Base-by-base conservation (phyloP, 129 eudicot genomes). In the Dittrichia graveolens region DNA sequence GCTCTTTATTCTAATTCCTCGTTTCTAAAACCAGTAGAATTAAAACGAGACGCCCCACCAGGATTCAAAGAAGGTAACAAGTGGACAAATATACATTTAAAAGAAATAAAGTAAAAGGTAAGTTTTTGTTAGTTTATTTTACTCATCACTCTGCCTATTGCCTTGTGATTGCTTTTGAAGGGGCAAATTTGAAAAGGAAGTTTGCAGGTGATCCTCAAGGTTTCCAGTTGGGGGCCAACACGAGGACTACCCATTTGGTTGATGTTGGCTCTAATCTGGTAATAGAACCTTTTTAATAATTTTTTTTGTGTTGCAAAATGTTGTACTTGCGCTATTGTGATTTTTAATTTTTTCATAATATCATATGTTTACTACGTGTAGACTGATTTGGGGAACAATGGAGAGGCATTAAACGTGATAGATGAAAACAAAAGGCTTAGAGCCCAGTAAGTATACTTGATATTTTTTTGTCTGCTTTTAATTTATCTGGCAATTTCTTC, bases 381-480 rank as follows among this genome's bases (percentile, higher is more conserved):
- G 98, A 65, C 77, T 79, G 77, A 45, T 41, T 52, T 48, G 75
- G 67, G 44, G 35, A 71, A 81, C 66, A 60, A 83, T 70, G 76
- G 84, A 52, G 87, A 85, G 71, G 76, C 81, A 45, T 62, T 77
- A 16, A 79, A 47, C 53, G 61, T 89, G 67, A 48, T 85, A 42
- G 79, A 83, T 54, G 90, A 87, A 77, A 89, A 93, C 87, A 78
- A 73, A 70, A 89, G 62, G 53, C 92, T 93, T 46, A 92, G 48
- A 60, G 68, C 66, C 68, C 72, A 71, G 98, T 93, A 72, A 87
- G 98, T 81, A 31, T 44, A 18, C 50, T 49, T 75, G 37, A 5
- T 35, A 34, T 16, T 6, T 37, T 3, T 62, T 8, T 62, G n/a
- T 58, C 4, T 38, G 7, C 35, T 18, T 18, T 37, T 37, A 19